phyloP scores from a whole-genome alignment of 176 grass and related monocot genomes.

The Elaeis guineensis region DNA sequence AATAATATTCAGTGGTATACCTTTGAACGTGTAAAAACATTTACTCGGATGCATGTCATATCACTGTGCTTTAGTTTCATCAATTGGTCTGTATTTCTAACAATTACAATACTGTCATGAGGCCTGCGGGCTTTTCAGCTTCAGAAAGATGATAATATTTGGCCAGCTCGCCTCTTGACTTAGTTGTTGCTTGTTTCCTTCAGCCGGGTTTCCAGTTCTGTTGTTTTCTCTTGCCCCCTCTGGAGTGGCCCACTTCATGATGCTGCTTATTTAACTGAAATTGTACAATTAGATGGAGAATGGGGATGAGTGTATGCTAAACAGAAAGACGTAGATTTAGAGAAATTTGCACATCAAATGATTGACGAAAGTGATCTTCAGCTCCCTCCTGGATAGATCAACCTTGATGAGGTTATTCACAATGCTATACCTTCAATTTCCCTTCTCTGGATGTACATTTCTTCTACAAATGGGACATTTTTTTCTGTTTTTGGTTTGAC shows the following conservation, averaged over 20 bases:
- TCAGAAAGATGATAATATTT: too few relatives aligned
- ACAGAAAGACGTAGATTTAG: slow-evolving; percentile 41
- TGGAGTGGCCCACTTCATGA: slow-evolving; percentile 86
- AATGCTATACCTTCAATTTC: slow-evolving; percentile 6
- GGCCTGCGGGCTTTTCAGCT: too few relatives aligned
- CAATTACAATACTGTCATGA: too few relatives aligned
- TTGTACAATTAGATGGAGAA: slow-evolving; percentile 58
- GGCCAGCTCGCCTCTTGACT: too few relatives aligned
- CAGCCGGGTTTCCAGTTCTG: slow-evolving; percentile 31
- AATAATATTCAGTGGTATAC: too few relatives aligned
- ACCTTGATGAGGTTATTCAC: slow-evolving; percentile 59
- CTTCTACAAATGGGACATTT: too few relatives aligned
- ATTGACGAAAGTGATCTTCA: slow-evolving; percentile 61
- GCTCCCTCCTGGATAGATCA: slow-evolving; percentile 82
- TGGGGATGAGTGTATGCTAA: slow-evolving; percentile 62
- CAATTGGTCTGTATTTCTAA: too few relatives aligned
- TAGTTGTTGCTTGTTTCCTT: background rate
- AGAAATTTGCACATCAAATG: slow-evolving; percentile 72
- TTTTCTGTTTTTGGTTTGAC: too few relatives aligned
- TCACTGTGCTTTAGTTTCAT: too few relatives aligned
- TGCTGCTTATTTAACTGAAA: slow-evolving; percentile 48
- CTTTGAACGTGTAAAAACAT: too few relatives aligned
- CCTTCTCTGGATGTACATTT: too few relatives aligned
- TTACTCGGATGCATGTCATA: too few relatives aligned
- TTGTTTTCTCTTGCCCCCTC: slow-evolving; percentile 62